Evolutionary conservation across 371 early-diverging fungal species (phyloP).

Genomic region (Zychaea mexicana): DNA sequence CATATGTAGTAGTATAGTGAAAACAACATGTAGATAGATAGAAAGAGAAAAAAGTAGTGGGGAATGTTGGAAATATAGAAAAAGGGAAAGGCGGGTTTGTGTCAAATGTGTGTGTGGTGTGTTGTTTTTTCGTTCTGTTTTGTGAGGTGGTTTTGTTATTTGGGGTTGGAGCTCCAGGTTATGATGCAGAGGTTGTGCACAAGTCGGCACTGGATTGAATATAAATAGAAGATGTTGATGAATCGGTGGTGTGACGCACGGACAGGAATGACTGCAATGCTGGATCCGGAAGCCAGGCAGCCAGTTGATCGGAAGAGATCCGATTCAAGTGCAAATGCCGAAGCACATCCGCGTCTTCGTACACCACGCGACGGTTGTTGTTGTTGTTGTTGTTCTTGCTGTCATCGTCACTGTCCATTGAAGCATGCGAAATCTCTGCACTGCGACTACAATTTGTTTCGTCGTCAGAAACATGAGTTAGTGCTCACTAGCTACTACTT

Average conservation of each 20-base stretch:
- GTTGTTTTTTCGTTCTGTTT: no score
- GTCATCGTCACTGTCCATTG: slow-evolving; percentile 5
- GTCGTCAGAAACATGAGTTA: not conserved
- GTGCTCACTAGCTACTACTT: not conserved
- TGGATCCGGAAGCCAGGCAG: slow-evolving; percentile 20
- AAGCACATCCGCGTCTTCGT: slow-evolving; percentile 15
- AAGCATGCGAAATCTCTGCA: slow-evolving; percentile 8
- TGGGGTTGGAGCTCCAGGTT: not conserved
- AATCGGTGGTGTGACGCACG: slow-evolving; percentile 1
- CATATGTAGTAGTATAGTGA: slow-evolving; percentile 5
- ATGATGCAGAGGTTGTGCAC: slow-evolving; percentile 8
- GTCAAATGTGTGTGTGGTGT: not conserved
- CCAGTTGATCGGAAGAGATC: slow-evolving; percentile 15
- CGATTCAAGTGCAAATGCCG: slow-evolving; percentile 10
- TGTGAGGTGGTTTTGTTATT: not conserved
- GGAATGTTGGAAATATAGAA: not conserved
- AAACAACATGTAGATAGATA: slow-evolving; percentile 8
- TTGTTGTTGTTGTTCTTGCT: no score
- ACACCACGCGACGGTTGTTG: slow-evolving; percentile 8
- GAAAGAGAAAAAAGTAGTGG: not conserved
- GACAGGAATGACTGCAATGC: slow-evolving; percentile 14
- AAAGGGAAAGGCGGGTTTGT: no score
- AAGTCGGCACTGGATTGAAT: slow-evolving; percentile 8
- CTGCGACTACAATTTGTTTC: not conserved
- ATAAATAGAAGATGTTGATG: slow-evolving; percentile 10